Percentiles rank a stretch among this genome's conserved stretches.
Conservation (phyloP, 257 asterid species). For the Penstemon eatonii region DNA sequence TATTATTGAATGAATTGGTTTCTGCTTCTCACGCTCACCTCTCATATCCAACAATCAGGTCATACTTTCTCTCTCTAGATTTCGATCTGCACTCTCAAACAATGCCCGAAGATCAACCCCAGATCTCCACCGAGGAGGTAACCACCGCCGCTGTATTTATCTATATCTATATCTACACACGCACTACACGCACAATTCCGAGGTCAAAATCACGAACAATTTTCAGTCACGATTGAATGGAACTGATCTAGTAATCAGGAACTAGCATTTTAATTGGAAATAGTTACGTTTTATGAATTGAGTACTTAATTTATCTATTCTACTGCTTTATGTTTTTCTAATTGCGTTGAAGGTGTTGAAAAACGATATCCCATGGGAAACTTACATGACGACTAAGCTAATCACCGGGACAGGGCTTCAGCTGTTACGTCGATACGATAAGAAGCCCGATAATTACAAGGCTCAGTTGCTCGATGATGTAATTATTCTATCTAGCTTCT, state of each 20-base stretch:
- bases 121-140: slow-evolving; percentile 52
- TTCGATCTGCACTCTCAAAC: slow-evolving; percentile 38
- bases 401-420: slow-evolving; percentile 85
- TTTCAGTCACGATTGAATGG: too few relatives aligned
- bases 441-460: slow-evolving; percentile 69
- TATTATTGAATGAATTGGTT: slow-evolving; percentile 8
- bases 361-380: slow-evolving; percentile 97
- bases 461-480: slow-evolving; percentile 88
- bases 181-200: slow-evolving; percentile 1
- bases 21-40: slow-evolving; percentile 28
- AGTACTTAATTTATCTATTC: background rate
- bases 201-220: slow-evolving; percentile 4
- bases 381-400: slow-evolving; percentile 85
- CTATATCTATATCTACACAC: background rate
- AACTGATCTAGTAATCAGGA: background rate
- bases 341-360: slow-evolving; percentile 55
- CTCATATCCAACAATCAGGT: background rate
- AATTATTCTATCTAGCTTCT: slow-evolving; percentile 11
- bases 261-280: background rate
- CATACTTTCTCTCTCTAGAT: slow-evolving; percentile 38
- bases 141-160: background rate
- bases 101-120: slow-evolving; percentile 52
- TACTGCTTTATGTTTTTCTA: background rate
- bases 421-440: slow-evolving; percentile 85
- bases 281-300: background rate